phyloP scores from a whole-genome alignment of 2,329 filamentous ascomycete genomes.

The Calonectria pseudoturangicola region DNA sequence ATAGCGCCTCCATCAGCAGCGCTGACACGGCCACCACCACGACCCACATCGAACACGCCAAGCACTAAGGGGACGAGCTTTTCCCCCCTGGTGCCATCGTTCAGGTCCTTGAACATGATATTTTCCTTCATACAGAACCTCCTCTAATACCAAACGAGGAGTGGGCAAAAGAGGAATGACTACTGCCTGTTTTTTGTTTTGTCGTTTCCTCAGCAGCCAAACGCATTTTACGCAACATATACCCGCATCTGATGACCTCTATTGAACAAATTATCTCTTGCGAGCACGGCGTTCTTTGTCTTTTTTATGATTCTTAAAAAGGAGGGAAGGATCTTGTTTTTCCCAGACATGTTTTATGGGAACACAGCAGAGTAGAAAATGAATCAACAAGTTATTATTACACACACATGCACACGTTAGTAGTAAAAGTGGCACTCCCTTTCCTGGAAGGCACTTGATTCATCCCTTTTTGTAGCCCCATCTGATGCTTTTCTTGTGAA shows the following conservation, averaged over 20 bases:
- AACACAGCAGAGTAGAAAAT: slow-evolving; percentile 11
- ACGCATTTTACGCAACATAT: slow-evolving; percentile 38
- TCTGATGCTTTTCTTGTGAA: slow-evolving; percentile 14
- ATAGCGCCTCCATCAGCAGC: slow-evolving; percentile 52
- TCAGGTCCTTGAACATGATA: too few relatives aligned
- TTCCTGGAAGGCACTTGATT: not conserved
- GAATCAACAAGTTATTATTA: slow-evolving; percentile 9
- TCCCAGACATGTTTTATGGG: slow-evolving; percentile 16
- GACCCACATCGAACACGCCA: slow-evolving; percentile 50
- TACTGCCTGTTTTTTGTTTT: not conserved
- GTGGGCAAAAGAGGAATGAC: not conserved
- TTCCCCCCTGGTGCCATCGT: not conserved
- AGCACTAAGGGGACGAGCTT: slow-evolving; percentile 41
- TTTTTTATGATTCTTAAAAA: slow-evolving; percentile 1
- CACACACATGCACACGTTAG: slow-evolving; percentile 1
- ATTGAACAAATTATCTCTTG: slow-evolving; percentile 21
- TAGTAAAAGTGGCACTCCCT: not conserved
- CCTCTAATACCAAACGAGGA: slow-evolving; percentile 32
- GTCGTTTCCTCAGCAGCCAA: slow-evolving; percentile 29
- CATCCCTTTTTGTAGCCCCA: not conserved
- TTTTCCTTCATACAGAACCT: slow-evolving; percentile 19
- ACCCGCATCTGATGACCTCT: slow-evolving; percentile 44
- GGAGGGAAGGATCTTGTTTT: not conserved
- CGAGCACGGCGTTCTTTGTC: slow-evolving; percentile 46
- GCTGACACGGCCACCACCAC: slow-evolving; percentile 47